Evolutionary conservation across 495 filamentous ascomycete genomes (phyloP), one percentile per base, ranked within the genome.

Genomic region (Neurospora sp.): DNA sequence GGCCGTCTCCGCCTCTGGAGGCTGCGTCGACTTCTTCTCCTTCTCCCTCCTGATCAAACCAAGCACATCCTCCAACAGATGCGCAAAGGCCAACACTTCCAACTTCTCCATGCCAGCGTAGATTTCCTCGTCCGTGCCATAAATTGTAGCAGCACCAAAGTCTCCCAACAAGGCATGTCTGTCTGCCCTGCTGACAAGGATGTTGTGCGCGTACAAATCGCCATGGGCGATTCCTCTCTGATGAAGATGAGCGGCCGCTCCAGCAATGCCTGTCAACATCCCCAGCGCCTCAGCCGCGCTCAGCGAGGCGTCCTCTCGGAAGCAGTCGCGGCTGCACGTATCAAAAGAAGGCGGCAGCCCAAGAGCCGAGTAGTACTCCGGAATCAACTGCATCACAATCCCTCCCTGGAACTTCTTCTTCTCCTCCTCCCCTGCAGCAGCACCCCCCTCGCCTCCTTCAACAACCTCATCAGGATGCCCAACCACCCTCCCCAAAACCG

Each of bases 111-210:
- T 42, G 39, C 40, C 72, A n/a, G 40, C 44, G 22, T 69, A 73
- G 3, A 44, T 61, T 0, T 53, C 70, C 44, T 70, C 68, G 8
- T 69, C 53, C 11, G 72, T 77, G 39, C 72, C 75, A 70, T 84
- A 85, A n/a, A 85, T 77, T 1, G 84, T 84, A 10, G 83, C 84
- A 5, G 83, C 85, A 3, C 81, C 82, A 69, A 85, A 84, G 40
- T 82, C 82, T 9, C 81, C 82, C 2, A 85, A 75, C 35, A 87
- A 71, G 10, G 82, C 84, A 74, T 86, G 82, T 7, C 77, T 79
- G 14, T 78, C 74, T 3, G 72, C 79, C 8, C 72, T 72, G 72
- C 82, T 81, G 18, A 81, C 81, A n/a, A 85, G 78, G 39, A 85
- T 81, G 73, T 84, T 84, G 71, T 84, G 81, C 42, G 84, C 82